Evolutionary conservation across 495 filamentous ascomycete species (phyloP).

Genomic region (Melanomma pulvis-pyrius): DNA sequence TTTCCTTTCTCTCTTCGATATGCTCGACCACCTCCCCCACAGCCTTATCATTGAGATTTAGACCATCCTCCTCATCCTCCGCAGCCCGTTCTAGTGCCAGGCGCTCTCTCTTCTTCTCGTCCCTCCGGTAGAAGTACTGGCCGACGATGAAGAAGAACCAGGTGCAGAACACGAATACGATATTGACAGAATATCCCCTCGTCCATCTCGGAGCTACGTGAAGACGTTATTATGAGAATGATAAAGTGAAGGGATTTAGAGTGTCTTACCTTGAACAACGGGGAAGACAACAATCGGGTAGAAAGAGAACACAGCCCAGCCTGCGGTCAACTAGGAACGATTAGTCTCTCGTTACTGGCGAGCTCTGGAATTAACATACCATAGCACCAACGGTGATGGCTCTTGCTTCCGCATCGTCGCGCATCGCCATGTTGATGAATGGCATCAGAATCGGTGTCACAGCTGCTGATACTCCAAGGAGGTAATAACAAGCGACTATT

Average conservation of each 20-base stretch:
- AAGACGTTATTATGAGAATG: neutral
- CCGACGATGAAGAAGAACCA: conserved; percentile 26
- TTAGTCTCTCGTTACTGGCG: neutral
- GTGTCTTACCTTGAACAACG: conserved; percentile 10
- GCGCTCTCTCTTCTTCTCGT: conserved; percentile 21
- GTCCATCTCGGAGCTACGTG: conserved; percentile 14
- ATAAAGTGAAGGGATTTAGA: neutral
- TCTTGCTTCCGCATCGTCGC: conserved; percentile 24
- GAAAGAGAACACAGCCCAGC: conserved; percentile 27
- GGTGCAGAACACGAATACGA: conserved; percentile 26
- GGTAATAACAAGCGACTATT: conserved; percentile 27
- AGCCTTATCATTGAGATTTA: conserved; percentile 20
- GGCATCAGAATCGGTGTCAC: conserved; percentile 24
- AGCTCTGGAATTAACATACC: neutral
- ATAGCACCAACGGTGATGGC: conserved; percentile 29
- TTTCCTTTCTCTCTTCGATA: conserved; percentile 8
- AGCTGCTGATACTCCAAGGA: conserved; percentile 24
- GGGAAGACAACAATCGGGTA: conserved; percentile 29
- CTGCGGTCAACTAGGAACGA: conserved; percentile 1
- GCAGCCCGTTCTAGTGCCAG: neutral
- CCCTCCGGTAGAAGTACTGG: conserved; percentile 18
- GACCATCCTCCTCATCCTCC: conserved; percentile 20
- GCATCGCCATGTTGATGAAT: conserved; percentile 29
- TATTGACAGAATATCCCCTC: conserved; percentile 27
- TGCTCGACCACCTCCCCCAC: conserved; percentile 25